Evolutionary conservation across 225 moss, liverwort and hornwort species (phyloP).

Genomic region (Neckera pumila): DNA sequence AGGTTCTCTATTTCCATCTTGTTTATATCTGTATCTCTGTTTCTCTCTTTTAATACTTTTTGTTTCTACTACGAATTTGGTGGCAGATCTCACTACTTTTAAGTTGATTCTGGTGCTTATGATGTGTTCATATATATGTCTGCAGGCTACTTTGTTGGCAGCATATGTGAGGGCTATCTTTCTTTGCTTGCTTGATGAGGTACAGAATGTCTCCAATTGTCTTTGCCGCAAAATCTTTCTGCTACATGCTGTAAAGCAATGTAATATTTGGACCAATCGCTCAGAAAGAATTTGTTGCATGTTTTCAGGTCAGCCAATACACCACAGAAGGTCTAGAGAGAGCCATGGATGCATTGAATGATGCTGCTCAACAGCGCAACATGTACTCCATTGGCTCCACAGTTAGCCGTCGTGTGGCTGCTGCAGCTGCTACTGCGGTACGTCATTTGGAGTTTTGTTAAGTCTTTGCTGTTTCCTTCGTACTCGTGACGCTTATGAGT

Average conservation of each 20-base stretch:
- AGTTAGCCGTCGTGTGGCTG: conserved; percentile 87
- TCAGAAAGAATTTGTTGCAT: neutral
- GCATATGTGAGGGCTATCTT: conserved; percentile 91
- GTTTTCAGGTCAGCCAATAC: conserved; percentile 82
- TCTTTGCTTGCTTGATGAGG: conserved; percentile 96
- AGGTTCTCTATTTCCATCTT: conserved; percentile 33
- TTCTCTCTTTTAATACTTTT: neutral
- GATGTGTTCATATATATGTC: neutral
- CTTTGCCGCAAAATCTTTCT: neutral
- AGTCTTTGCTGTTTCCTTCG: neutral
- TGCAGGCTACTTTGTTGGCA: conserved; percentile 86
- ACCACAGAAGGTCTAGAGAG: conserved; percentile 90
- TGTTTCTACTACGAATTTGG: neutral
- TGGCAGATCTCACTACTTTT: neutral
- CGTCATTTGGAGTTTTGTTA: neutral
- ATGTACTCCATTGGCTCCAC: conserved; percentile 78
- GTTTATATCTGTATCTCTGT: neutral
- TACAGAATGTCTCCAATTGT: neutral
- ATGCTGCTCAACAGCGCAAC: conserved; percentile 81
- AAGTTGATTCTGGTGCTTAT: neutral
- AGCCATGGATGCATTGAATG: conserved; percentile 81
- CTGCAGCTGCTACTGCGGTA: conserved; percentile 96
- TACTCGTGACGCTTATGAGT: neutral
- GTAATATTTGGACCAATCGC: neutral
- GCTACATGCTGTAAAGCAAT: neutral